Conservation (phyloP, 176 grass and related monocot species). For the Panicum miliaceum region DNA sequence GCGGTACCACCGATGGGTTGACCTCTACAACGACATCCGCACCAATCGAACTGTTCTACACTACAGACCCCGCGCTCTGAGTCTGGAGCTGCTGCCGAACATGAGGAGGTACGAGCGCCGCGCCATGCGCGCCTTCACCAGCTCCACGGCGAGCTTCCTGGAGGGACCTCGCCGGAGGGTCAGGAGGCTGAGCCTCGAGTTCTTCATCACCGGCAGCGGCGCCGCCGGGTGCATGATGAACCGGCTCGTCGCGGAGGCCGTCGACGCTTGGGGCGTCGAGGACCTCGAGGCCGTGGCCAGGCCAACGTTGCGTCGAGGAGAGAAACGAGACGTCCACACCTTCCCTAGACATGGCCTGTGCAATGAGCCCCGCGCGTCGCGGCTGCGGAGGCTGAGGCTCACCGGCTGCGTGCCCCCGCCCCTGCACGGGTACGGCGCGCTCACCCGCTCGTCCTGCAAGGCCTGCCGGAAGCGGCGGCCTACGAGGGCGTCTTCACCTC, state of each 20-base stretch:
- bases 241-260: background rate
- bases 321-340: background rate
- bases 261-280: conserved; percentile 30
- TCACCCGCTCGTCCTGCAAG: background rate
- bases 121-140: conserved; percentile 8
- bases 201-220: background rate
- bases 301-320: background rate
- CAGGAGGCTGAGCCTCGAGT: background rate
- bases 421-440: background rate
- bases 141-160: background rate
- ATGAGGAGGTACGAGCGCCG: conserved; percentile 27
- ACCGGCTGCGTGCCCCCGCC: background rate
- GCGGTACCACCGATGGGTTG: conserved; percentile 9
- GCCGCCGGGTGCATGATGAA: background rate
- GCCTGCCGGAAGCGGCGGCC: background rate
- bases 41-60: background rate
- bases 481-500: conserved; percentile 8
- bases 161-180: background rate
- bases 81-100: background rate
- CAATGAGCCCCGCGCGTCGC: background rate
- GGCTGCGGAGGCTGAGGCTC: conserved; percentile 21
- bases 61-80: background rate
- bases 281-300: conserved; percentile 10
- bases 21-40: background rate
- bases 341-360: conserved; percentile 32